Base-by-base conservation (phyloP, 352 stramenopile species). In the Globisporangium yorkense region DNA sequence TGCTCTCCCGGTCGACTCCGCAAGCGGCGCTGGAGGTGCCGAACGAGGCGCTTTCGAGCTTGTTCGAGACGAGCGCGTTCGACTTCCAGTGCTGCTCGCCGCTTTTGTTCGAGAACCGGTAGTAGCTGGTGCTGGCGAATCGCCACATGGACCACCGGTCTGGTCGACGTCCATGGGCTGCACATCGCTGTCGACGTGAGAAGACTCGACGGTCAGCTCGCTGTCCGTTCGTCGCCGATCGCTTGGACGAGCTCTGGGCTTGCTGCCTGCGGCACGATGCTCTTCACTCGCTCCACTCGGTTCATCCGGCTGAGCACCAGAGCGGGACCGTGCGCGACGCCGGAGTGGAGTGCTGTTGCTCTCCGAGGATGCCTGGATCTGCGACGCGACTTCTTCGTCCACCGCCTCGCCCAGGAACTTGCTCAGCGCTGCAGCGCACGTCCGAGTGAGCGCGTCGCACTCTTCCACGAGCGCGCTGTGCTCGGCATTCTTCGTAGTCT, bases 401-500 rank as follows among this genome's bases (percentile, higher is more conserved):
- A 63, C 57, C 0, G 70, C 9, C 24, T 77, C 62, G 12, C 70
- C 68, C 5, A 92, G 52, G 37, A 87, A 88, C 40, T 87, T 92
- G 3, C 56, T 79, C 46, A 92, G 57, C 5, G 76, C 81, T 7
- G 78, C 65, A 5, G 86, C 68, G 37, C 81, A 92, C 27, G 81
- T 84, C 5, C 65, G 61, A 24, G 81, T 75, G 10, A 92, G 66
- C n/a, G 73, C 65, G 43, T 84, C 72, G 46, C 81, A 92, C 51
- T 85, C 81, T 43, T 81, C 66, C 2, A 92, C 39, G 16, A 92
- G 70, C 12, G 71, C 66, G 39, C 77, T 69, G 24, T 81, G 69
- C 51, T 78, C 66, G 4, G 53, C 35, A 29, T 67, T 61, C 13
- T 68, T 33, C 57, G 61, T n/a, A 57, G 54, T 31, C 47, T 37